These are phyloP conservation scores for Pulicaria dysenterica DNA, from an alignment of 129 eudicot species.

Conservation along the genomic window DNA sequence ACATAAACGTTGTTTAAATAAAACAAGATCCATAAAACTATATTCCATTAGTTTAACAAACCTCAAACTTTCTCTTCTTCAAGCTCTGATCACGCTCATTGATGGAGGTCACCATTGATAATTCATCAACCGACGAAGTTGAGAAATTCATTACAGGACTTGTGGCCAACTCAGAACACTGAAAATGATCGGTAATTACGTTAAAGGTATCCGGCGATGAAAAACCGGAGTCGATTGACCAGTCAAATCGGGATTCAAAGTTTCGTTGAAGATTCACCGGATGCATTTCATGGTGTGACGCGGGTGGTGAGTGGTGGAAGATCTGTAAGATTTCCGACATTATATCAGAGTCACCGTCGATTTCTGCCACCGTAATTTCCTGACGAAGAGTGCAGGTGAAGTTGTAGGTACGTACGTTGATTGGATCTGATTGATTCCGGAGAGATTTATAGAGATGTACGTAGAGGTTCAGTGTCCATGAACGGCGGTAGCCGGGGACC, in stretches of 20 bases:
- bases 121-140: constrained; percentile 34
- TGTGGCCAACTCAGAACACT: constrained; percentile 22
- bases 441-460: constrained; percentile 23
- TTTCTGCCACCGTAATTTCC: background rate
- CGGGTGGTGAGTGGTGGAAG: constrained; percentile 31
- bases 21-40: too few species aligned
- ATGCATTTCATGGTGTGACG: constrained; percentile 13
- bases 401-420: background rate
- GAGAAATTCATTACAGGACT: constrained; percentile 12
- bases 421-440: background rate
- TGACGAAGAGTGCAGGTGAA: background rate
- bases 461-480: background rate
- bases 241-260: background rate
- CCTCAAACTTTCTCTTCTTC: constrained; percentile 38
- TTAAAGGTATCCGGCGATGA: background rate
- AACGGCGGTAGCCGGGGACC: constrained; percentile 34
- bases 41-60: background rate
- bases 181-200: background rate
- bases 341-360: background rate
- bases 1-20: too few species aligned
- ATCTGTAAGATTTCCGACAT: constrained; percentile 31
- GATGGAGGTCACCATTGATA: constrained; percentile 28
- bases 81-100: constrained; percentile 12
- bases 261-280: constrained; percentile 4
- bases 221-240: constrained; percentile 10